Conservation (phyloP, 306 rosid species). For the Inga leiocalycina region DNA sequence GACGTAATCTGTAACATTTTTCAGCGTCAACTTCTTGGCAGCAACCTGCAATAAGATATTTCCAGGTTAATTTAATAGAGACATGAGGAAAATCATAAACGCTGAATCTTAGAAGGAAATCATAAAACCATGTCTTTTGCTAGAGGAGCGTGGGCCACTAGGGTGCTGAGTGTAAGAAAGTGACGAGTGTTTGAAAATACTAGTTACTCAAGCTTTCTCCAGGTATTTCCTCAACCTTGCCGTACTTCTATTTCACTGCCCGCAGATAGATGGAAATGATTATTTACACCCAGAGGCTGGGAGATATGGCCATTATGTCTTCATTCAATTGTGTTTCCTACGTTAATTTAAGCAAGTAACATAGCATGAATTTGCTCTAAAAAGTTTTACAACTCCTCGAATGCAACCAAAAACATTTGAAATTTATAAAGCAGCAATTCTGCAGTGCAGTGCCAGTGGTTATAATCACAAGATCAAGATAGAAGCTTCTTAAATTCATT, state of each 20-base stretch:
- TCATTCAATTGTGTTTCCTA: slow-evolving; percentile 13
- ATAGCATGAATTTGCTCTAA: not conserved
- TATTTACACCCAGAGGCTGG: not conserved
- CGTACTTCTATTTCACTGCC: not conserved
- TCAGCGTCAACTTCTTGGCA: slow-evolving; percentile 88
- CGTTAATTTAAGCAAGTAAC: not conserved
- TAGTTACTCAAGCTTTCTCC: slow-evolving; percentile 26
- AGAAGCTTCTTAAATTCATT: slow-evolving; percentile 20
- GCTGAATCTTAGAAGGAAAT: slow-evolving; percentile 13
- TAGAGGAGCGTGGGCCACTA: not conserved
- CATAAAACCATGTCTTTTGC: not conserved
- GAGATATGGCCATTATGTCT: slow-evolving; percentile 11
- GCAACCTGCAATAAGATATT: slow-evolving; percentile 74
- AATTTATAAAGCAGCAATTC: slow-evolving; percentile 11
- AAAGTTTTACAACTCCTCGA: not conserved
- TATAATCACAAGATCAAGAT: slow-evolving; percentile 12
- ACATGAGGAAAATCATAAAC: not conserved
- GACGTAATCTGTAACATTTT: slow-evolving; percentile 92
- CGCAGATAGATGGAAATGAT: slow-evolving; percentile 7
- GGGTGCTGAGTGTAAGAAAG: not conserved
- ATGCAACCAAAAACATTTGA: not conserved
- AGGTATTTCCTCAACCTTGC: slow-evolving; percentile 27
- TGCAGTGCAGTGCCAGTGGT: not conserved
- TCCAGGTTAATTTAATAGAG: slow-evolving; percentile 25
- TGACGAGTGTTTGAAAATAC: not conserved